Evolutionary conservation across 768 basidiomycete genomes (phyloP).

Genomic region (Coprinellus aureogranulatus): DNA sequence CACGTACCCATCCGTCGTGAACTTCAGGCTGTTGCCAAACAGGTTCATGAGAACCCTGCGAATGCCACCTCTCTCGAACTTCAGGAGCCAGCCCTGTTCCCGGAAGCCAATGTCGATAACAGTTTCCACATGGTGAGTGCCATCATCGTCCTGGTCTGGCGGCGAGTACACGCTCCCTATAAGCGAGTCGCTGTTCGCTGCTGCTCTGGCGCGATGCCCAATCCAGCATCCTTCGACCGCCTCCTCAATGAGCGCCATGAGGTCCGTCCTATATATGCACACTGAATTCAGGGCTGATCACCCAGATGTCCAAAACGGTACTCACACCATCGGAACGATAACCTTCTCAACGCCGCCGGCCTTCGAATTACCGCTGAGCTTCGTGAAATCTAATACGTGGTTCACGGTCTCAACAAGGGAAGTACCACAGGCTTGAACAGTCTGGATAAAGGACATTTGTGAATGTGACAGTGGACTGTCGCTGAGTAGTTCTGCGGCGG

Average conservation of each 20-base stretch:
- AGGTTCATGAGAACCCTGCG: conserved; percentile 92
- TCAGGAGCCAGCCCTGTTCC: conserved; percentile 79
- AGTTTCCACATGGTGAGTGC: conserved; percentile 68
- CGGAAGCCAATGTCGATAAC: conserved; percentile 82
- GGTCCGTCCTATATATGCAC: conserved; percentile 53
- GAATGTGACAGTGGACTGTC: conserved; percentile 81
- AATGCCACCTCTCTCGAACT: conserved; percentile 90
- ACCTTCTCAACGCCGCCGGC: conserved; percentile 75
- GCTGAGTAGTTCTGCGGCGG: conserved; percentile 85
- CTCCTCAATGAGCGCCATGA: conserved; percentile 82
- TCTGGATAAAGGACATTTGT: conserved; percentile 85
- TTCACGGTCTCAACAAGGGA: conserved; percentile 95
- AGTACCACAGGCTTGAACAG: conserved; percentile 93
- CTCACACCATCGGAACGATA: conserved; percentile 65
- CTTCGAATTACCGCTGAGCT: conserved; percentile 83
- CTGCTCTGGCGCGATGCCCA: conserved; percentile 79
- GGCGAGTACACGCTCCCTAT: conserved; percentile 94
- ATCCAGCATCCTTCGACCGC: conserved; percentile 95
- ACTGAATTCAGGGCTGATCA: background rate
- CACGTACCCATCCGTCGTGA: conserved; percentile 83
- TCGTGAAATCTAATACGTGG: conserved; percentile 95
- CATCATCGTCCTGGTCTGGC: conserved; percentile 51
- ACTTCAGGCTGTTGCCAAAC: conserved; percentile 92
- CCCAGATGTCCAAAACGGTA: conserved; percentile 12
- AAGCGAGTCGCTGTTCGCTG: conserved; percentile 63